phyloP scores from a whole-genome alignment of 192 early-diverging fungal genomes.

The Obelidium mucronatum region DNA sequence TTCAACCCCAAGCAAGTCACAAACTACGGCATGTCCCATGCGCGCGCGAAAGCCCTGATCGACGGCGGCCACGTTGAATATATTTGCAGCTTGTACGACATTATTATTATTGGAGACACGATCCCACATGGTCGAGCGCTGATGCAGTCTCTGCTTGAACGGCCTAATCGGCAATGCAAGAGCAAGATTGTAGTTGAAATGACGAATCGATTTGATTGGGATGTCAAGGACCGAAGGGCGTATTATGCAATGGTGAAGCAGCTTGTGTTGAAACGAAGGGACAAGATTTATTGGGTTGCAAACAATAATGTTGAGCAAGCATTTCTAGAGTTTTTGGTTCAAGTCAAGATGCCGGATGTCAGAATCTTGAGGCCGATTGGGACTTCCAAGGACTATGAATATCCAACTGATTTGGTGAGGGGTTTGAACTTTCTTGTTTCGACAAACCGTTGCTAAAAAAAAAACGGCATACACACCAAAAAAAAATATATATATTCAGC shows the following conservation, averaged over 20 bases:
- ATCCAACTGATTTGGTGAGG: constrained; percentile 23
- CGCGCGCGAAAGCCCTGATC: background rate
- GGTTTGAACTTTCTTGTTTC: background rate
- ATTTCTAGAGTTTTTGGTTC: background rate
- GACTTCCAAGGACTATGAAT: background rate
- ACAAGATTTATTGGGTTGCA: constrained; percentile 21
- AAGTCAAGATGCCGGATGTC: background rate
- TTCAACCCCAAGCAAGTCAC: constrained; percentile 17
- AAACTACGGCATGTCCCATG: constrained; percentile 12
- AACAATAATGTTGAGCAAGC: constrained; percentile 20
- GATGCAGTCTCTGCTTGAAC: constrained; percentile 2
- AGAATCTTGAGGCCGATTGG: constrained; percentile 15
- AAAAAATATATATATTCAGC: constrained; percentile 7
- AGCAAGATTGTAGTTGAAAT: constrained; percentile 26
- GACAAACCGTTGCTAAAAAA: background rate
- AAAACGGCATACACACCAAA: background rate
- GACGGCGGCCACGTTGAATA: constrained; percentile 3
- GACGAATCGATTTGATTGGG: constrained; percentile 36
- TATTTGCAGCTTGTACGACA: constrained; percentile 1
- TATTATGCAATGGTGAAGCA: constrained; percentile 1
- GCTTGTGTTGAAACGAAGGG: background rate
- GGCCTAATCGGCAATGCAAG: background rate
- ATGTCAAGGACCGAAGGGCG: background rate
- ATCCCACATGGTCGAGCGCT: constrained; percentile 28
- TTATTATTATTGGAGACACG: constrained; percentile 34